Base-by-base conservation (phyloP, 2,329 filamentous ascomycete species). In the Lasiodiplodia theobromae region DNA sequence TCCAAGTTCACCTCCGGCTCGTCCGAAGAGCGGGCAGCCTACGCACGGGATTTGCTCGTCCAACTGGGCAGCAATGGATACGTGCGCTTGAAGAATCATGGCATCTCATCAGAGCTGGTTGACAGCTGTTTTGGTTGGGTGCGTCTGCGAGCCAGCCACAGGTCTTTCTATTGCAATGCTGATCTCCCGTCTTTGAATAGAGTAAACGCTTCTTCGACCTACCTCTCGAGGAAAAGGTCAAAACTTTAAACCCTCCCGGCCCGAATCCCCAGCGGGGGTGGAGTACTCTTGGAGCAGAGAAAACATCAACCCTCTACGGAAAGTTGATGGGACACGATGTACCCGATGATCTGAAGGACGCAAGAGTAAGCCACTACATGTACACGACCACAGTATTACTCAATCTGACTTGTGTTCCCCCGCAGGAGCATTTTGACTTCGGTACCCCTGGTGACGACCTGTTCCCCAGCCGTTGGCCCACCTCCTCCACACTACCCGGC, bases 381-480 rank as follows among this genome's bases (percentile, higher is more conserved):
- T n/a, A n/a, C n/a, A n/a, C n/a, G n/a, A n/a, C n/a, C n/a, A n/a
- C n/a, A n/a, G n/a, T n/a, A n/a, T n/a, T n/a, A n/a, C n/a, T n/a
- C n/a, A 38, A 44, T 28, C 53, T n/a, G 49, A 64, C 14, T 16
- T 31, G n/a, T n/a, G n/a, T 28, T 6, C 12, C 40, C 63, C 71
- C 70, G 69, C 78, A 80, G 70, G 77, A 79, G 68, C 75, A 71
- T n/a, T 78, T 75, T 58, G 77, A 80, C 60, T 71, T 53, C 62
- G 77, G 77, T 5, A 77, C 78, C 62, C 21, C 68, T 1, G 62
- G 68, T 28, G 77, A 79, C 52, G 37, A 51, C 2, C 18, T 68
- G 2, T 77, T 78, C 63, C 77, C 77, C 4, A 83, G 82, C 70
- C 79, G 82, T 63, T 83, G 81, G 81, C 71, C 76, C 0, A 75